Conservation (phyloP, 257 asterid species). For the Fraxinus excelsior region DNA sequence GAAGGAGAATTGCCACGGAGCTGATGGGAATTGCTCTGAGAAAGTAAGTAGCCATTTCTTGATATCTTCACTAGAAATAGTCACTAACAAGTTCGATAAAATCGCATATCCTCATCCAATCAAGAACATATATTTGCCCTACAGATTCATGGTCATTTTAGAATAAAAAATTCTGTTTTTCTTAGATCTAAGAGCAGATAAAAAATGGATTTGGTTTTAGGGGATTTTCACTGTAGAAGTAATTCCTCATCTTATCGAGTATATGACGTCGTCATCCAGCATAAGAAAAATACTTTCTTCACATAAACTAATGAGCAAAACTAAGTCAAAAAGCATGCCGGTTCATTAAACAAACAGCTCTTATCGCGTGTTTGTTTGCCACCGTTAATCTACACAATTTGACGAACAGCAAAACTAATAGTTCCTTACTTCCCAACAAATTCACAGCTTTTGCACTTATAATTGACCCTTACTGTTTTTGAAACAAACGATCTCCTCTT, state of each 20-base stretch:
- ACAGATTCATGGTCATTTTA: not conserved
- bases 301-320: not conserved
- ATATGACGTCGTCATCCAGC: not conserved
- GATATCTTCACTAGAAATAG: not conserved
- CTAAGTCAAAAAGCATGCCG: constrained; percentile 20
- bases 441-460: constrained; percentile 35
- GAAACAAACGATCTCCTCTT: not conserved
- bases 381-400: too few relatives aligned
- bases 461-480: not conserved
- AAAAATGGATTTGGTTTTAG: not conserved
- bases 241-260: constrained; percentile 4
- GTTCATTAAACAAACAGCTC: not conserved
- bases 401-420: not conserved
- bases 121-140: not conserved
- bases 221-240: constrained; percentile 21
- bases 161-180: not conserved
- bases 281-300: not conserved
- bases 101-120: not conserved
- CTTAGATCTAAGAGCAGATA: not conserved
- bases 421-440: constrained; percentile 38
- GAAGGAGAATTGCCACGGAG: constrained; percentile 47
- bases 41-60: constrained; percentile 46
- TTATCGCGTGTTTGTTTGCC: too few relatives aligned
- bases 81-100: not conserved
- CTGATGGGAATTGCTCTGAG: constrained; percentile 53